Percentiles rank a stretch among this genome's conserved stretches.
Conservation (phyloP, 2,329 filamentous ascomycete species). For the Bipolaris cookei region DNA sequence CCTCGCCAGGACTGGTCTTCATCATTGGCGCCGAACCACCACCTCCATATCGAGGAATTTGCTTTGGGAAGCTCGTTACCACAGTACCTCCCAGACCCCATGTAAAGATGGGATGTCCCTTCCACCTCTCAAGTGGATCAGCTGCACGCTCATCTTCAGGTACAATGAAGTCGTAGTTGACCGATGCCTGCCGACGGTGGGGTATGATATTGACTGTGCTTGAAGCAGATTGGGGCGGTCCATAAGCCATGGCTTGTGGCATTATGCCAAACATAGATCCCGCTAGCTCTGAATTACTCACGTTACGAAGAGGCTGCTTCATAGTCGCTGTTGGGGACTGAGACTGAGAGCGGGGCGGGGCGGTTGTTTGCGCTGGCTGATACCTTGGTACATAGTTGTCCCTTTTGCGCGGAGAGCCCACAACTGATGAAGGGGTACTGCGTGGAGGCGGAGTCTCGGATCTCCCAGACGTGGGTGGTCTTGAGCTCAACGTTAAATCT, state of each 20-base stretch:
- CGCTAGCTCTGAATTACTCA: slow-evolving; percentile 57
- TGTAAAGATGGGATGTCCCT: slow-evolving; percentile 81
- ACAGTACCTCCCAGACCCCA: slow-evolving; percentile 89
- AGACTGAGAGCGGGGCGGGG: slow-evolving; percentile 59
- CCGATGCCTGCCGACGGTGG: slow-evolving; percentile 51
- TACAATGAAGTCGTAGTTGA: slow-evolving; percentile 61
- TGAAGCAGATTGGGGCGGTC: slow-evolving; percentile 29
- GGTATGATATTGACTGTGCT: slow-evolving; percentile 38
- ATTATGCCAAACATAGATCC: slow-evolving; percentile 61
- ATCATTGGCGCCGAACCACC: slow-evolving; percentile 76
- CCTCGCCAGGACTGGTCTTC: slow-evolving; percentile 79
- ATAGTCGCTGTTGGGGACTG: slow-evolving; percentile 65
- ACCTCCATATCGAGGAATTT: slow-evolving; percentile 83
- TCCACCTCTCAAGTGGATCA: slow-evolving; percentile 88
- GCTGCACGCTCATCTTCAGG: slow-evolving; percentile 63
- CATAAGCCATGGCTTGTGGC: slow-evolving; percentile 48
- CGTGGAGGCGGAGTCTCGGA: slow-evolving; percentile 44
- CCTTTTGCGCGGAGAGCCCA: slow-evolving; percentile 51
- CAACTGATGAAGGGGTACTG: slow-evolving; percentile 43
- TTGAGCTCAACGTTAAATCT: slow-evolving; percentile 20
- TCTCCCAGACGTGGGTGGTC: slow-evolving; percentile 30
- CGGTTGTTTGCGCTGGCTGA: slow-evolving; percentile 40
- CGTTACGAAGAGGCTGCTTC: slow-evolving; percentile 53
- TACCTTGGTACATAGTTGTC: slow-evolving; percentile 58
- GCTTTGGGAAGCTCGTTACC: slow-evolving; percentile 85